These are phyloP conservation scores for Takashimella koratensis DNA, from an alignment of 1,284 basidiomycete species.

Conservation along the genomic window DNA sequence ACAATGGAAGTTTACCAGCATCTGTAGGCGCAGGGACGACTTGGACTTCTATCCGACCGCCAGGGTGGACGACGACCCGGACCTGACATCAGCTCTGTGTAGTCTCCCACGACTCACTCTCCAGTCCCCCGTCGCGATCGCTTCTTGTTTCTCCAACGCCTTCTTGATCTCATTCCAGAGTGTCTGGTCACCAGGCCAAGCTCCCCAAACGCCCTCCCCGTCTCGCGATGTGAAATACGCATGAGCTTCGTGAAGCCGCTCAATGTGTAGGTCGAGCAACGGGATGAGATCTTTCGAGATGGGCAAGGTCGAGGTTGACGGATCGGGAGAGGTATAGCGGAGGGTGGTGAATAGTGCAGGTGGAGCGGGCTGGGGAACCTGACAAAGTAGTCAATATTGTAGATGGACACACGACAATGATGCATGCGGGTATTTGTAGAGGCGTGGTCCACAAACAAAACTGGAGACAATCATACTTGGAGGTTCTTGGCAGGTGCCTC, in stretches of 20 bases:
- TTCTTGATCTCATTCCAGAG: constrained; percentile 20
- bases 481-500: constrained; percentile 1
- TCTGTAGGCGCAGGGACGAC: constrained; percentile 25
- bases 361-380: neutral
- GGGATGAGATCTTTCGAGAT: constrained; percentile 19
- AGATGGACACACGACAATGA: neutral
- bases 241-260: constrained; percentile 29
- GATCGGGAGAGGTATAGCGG: constrained; percentile 29
- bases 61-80: constrained; percentile 24
- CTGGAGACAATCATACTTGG: constrained; percentile 15
- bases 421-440: neutral
- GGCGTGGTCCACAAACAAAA: neutral
- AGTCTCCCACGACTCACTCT: constrained; percentile 20
- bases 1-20: constrained; percentile 14
- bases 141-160: constrained; percentile 13
- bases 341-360: constrained; percentile 38
- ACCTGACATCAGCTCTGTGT: constrained; percentile 14
- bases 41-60: constrained; percentile 22
- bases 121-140: constrained; percentile 25
- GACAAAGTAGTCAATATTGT: constrained; percentile 2
- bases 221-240: constrained; percentile 22
- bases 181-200: constrained; percentile 26
- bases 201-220: constrained; percentile 23
- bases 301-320: neutral
- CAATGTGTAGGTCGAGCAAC: constrained; percentile 29